Base-by-base conservation (phyloP, 176 grass and related monocot species). In the Hyparrhenia diplandra region DNA sequence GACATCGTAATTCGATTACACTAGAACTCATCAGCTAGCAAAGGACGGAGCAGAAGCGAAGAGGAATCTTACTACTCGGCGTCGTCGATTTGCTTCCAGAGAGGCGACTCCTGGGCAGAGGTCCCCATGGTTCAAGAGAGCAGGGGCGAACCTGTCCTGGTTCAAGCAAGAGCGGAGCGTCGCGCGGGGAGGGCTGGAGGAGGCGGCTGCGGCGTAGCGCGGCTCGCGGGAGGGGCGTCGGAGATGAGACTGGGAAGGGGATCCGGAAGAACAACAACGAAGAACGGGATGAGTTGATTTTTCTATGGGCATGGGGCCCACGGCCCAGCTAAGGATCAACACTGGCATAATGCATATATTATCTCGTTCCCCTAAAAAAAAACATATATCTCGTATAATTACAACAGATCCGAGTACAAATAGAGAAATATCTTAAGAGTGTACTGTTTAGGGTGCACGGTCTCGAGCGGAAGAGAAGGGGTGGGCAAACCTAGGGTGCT, bases 1-100 rank as follows among this genome's bases (percentile, higher is more conserved):
- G 42, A 24, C 2, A n/a, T 6, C 13, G 41, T 4, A 30, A 2
- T 60, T 30, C 30, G 30, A 62, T 67, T 14, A 43, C 51, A 61
- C 67, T 2, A 59, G 55, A 25, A 25, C 55, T 25, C 55, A n/a
- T n/a, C 55, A 59, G 21, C 21, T 57, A 24, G 54, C 23, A 3
- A 17, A 1, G 41, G 12, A 54, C n/a, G 27, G 5, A 14, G 14
- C 8, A 21, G 31, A 17, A 29, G 23, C 13, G 23, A 36, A 21
- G 25, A n/a, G 32, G 13, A 31, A 77, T 78, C 83, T 67, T 74
- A 90, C 88, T 64, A 51, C 60, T 90, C 88, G 39, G 88, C 88
- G 24, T 78, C 67, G 83, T 90, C 88, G 23, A 90, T 90, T 69
- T 68, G 79, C 67, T 82, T 82, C 88, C 88, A 90, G 59, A 90